Conservation (phyloP, 805 yeast genomes). For the Candida pseudoglaebosa region DNA sequence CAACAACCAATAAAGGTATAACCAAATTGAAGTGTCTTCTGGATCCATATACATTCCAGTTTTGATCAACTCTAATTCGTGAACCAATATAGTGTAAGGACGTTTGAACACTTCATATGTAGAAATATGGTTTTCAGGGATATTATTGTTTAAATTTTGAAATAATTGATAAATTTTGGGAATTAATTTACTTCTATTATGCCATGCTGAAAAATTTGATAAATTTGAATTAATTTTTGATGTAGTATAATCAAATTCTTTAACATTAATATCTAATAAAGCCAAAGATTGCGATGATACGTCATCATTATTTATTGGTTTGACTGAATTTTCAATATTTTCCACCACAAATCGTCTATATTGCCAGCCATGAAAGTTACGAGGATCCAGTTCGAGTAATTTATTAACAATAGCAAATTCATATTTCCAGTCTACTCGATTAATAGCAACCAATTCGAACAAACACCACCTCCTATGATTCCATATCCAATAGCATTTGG, state of each 20-base stretch:
- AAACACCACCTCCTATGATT: constrained; percentile 86
- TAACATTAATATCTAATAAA: constrained; percentile 26
- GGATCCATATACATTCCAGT: constrained; percentile 92
- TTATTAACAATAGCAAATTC: constrained; percentile 71
- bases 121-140: neutral
- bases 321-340: constrained; percentile 33
- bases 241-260: constrained; percentile 77
- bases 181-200: constrained; percentile 72
- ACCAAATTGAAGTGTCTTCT: constrained; percentile 92
- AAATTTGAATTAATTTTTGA: constrained; percentile 75
- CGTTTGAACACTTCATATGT: constrained; percentile 21
- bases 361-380: constrained; percentile 96
- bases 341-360: constrained; percentile 72
- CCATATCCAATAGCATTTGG: constrained; percentile 98
- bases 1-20: constrained; percentile 78
- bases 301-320: no score
- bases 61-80: constrained; percentile 66
- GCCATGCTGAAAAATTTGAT: constrained; percentile 96
- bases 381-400: constrained; percentile 64
- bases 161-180: constrained; percentile 41
- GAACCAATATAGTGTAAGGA: constrained; percentile 35
- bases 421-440: constrained; percentile 56
- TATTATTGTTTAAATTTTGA: constrained; percentile 5
- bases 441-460: constrained; percentile 37
- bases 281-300: constrained; percentile 4